A percentile compares a stretch with the other conserved stretches of the same genome.
Conservation (phyloP, 192 early-diverging fungal species). For the Obelidium mucronatum region DNA sequence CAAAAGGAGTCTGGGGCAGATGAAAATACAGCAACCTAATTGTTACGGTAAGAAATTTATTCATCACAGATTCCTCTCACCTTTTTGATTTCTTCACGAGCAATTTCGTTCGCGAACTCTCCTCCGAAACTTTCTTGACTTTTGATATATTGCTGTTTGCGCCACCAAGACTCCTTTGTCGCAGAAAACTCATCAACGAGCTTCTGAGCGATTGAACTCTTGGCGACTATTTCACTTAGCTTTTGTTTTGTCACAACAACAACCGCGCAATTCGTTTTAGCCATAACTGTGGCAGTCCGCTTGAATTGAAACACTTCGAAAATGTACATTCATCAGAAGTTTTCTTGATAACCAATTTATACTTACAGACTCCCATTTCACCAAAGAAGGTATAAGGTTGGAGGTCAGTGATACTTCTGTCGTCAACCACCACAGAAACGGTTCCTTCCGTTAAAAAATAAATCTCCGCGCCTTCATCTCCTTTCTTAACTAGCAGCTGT, state of each 20-base stretch:
- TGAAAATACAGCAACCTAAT: constrained; percentile 45
- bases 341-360: background rate
- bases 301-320: constrained; percentile 28
- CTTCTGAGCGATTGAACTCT: constrained; percentile 19
- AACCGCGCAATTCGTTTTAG: constrained; percentile 45
- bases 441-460: constrained; percentile 48
- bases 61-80: constrained; percentile 39
- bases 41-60: background rate
- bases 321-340: background rate
- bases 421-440: constrained; percentile 40
- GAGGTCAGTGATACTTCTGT: constrained; percentile 13
- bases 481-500: constrained; percentile 47
- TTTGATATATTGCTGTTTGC: constrained; percentile 27
- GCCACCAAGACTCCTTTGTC: constrained; percentile 38
- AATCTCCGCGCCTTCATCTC: constrained; percentile 52
- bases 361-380: constrained; percentile 50
- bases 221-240: constrained; percentile 36
- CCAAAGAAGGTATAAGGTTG: constrained; percentile 46
- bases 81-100: constrained; percentile 46
- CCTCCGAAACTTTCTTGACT: constrained; percentile 46
- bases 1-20: constrained; percentile 43
- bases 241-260: constrained; percentile 53
- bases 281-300: constrained; percentile 46
- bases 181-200: constrained; percentile 24
- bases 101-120: constrained; percentile 54